These are phyloP conservation scores for Didymella sp. DNA, from an alignment of 2,329 filamentous ascomycete species.

Conservation along the genomic window DNA sequence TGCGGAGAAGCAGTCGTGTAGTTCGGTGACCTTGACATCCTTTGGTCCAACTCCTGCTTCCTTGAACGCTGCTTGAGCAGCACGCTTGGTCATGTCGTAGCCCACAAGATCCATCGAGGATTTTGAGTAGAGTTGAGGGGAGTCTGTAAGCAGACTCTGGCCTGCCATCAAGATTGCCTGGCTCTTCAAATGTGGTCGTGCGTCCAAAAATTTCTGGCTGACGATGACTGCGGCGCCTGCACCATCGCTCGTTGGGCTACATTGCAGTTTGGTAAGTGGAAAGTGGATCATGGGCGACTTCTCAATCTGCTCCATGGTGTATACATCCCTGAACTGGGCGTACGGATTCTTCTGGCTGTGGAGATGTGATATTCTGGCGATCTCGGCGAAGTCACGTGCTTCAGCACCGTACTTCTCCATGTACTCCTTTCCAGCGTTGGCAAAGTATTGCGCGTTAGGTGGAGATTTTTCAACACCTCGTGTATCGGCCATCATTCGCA, in stretches of 20 bases:
- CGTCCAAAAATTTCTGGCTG: slow-evolving; percentile 85
- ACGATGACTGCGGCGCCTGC: slow-evolving; percentile 88
- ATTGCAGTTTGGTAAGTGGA: slow-evolving; percentile 93
- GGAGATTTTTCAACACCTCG: slow-evolving; percentile 80
- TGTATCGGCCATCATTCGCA: slow-evolving; percentile 82
- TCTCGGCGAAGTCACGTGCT: slow-evolving; percentile 88
- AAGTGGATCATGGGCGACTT: slow-evolving; percentile 77
- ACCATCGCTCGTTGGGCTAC: slow-evolving; percentile 93
- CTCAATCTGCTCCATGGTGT: slow-evolving; percentile 82
- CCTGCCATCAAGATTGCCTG: slow-evolving; percentile 88
- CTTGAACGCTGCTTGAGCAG: slow-evolving; percentile 70
- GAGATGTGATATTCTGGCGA: slow-evolving; percentile 86
- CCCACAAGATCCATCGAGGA: slow-evolving; percentile 89
- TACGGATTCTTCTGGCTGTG: slow-evolving; percentile 92
- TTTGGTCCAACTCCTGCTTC: slow-evolving; percentile 72
- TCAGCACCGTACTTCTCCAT: slow-evolving; percentile 92
- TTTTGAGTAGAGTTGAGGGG: slow-evolving; percentile 76
- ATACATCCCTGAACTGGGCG: slow-evolving; percentile 91
- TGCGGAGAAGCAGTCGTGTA: slow-evolving; percentile 95
- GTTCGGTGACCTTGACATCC: slow-evolving; percentile 83
- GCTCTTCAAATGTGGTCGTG: slow-evolving; percentile 77
- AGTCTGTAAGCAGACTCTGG: slow-evolving; percentile 83
- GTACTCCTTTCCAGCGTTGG: slow-evolving; percentile 90
- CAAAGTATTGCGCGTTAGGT: slow-evolving; percentile 89
- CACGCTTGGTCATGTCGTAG: slow-evolving; percentile 80